These are phyloP conservation scores for Phaeosphaeria sp. DNA, from an alignment of 2,329 filamentous ascomycete species.

Conservation along the genomic window DNA sequence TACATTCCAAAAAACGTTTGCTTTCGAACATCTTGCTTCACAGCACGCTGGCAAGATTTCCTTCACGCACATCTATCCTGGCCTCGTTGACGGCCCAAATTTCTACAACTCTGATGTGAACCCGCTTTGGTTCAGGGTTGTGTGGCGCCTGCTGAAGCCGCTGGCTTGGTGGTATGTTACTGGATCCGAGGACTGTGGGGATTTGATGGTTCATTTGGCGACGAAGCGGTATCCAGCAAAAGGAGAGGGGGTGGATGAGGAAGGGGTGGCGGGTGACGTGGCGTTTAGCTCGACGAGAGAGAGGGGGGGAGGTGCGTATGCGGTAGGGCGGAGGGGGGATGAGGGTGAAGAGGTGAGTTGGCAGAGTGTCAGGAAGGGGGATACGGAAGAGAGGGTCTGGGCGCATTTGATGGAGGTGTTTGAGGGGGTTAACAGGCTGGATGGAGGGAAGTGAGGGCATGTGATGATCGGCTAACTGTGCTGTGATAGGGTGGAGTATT, in stretches of 20 bases:
- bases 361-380: constrained; percentile 25
- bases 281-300: constrained; percentile 27
- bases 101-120: constrained; percentile 29
- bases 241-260: constrained; percentile 13
- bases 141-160: constrained; percentile 34
- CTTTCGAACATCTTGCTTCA: constrained; percentile 34
- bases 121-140: constrained; percentile 37
- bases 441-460: neutral
- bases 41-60: constrained; percentile 30
- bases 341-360: constrained; percentile 25
- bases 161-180: constrained; percentile 31
- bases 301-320: constrained; percentile 36
- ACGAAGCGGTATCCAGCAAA: constrained; percentile 34
- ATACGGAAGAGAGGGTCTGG: constrained; percentile 40
- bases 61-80: constrained; percentile 42
- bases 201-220: constrained; percentile 39
- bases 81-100: constrained; percentile 39
- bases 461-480: too few relatives aligned
- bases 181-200: constrained; percentile 33
- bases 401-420: constrained; percentile 32
- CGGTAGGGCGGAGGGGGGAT: constrained; percentile 28
- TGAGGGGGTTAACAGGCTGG: neutral
- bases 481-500: too few relatives aligned
- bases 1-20: constrained; percentile 42
- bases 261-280: constrained; percentile 10